phyloP scores from a whole-genome alignment of 345 rosid genomes.

The Arabis hirsuta region DNA sequence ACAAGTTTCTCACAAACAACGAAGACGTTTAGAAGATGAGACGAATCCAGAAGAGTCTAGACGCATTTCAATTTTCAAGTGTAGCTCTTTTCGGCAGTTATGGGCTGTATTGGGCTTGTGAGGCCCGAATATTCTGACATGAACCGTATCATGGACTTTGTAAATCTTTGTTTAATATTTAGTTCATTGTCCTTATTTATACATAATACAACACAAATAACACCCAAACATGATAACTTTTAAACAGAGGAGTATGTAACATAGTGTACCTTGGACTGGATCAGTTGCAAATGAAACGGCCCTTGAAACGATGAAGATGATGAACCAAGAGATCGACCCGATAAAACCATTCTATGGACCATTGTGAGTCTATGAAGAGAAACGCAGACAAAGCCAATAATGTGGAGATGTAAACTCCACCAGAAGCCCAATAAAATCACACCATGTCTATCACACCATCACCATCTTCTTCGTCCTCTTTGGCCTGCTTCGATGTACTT shows the following conservation, averaged over 20 bases:
- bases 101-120: no score
- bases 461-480: conserved; percentile 11
- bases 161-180: no score
- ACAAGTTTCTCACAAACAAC: not conserved
- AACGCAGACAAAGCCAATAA: not conserved
- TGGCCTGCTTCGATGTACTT: not conserved
- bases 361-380: conserved; percentile 23
- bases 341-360: conserved; percentile 30
- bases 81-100: no score
- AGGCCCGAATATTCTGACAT: not conserved
- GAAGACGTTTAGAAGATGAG: not conserved
- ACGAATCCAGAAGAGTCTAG: not conserved
- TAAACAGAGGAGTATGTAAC: not conserved
- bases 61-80: no score
- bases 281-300: not conserved
- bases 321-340: conserved; percentile 18
- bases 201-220: no score
- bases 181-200: no score
- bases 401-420: conserved; percentile 14
- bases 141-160: no score
- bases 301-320: conserved; percentile 17
- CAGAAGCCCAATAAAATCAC: conserved; percentile 40
- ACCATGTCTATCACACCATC: conserved; percentile 28
- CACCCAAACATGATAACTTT: not conserved
- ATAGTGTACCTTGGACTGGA: not conserved